Evolutionary conservation across 257 asterid genomes (phyloP).

Genomic region (Przewalskia tangutica): DNA sequence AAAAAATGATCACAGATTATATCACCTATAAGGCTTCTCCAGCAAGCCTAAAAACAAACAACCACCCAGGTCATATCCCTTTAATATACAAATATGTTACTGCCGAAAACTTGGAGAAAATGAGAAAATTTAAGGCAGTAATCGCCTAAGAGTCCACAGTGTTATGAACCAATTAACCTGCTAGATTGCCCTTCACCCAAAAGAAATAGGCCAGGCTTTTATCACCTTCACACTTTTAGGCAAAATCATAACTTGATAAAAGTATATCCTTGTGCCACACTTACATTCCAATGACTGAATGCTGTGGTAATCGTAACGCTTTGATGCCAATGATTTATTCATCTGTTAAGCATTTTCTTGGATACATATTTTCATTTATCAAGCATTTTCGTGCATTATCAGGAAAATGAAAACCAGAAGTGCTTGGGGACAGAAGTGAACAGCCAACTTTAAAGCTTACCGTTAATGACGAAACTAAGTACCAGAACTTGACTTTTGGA

Average conservation of each 20-base stretch:
- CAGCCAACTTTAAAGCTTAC: slow-evolving; percentile 31
- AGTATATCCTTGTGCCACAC: background rate
- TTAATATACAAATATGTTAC: background rate
- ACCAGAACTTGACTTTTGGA: slow-evolving; percentile 86
- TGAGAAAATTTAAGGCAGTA: background rate
- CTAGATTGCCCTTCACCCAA: background rate
- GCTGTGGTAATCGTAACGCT: background rate
- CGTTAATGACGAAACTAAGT: slow-evolving; percentile 42
- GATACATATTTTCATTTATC: background rate
- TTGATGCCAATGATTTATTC: background rate
- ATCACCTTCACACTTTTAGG: background rate
- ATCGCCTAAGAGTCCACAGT: background rate
- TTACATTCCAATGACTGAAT: background rate
- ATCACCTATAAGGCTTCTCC: background rate
- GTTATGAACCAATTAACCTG: background rate
- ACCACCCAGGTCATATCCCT: background rate
- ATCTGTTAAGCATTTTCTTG: background rate
- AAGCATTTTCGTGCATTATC: background rate
- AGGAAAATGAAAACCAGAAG: background rate
- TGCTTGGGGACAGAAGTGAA: background rate
- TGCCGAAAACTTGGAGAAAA: background rate
- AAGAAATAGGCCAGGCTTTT: background rate
- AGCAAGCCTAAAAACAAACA: background rate
- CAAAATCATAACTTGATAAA: background rate
- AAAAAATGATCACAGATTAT: background rate